phyloP scores from a whole-genome alignment of 192 early-diverging fungal species.

The Umbelopsis vinacea region DNA sequence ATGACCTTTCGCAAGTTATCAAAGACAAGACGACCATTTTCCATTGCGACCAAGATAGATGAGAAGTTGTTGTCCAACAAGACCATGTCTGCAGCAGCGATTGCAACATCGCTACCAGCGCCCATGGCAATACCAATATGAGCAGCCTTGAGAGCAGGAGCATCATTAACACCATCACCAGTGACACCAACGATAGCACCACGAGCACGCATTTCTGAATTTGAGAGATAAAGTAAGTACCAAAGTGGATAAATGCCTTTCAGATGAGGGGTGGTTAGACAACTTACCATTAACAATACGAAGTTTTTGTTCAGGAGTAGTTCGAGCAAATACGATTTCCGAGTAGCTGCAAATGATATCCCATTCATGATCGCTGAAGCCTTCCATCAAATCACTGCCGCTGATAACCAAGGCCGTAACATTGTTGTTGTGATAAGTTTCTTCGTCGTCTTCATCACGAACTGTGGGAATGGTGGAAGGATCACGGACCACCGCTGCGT shows the following conservation, averaged over 20 bases:
- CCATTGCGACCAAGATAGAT: conserved; percentile 71
- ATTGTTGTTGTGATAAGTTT: conserved; percentile 89
- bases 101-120: conserved; percentile 79
- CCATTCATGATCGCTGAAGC: conserved; percentile 70
- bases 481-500: conserved; percentile 34
- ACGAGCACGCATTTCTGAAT: conserved; percentile 60
- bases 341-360: conserved; percentile 66
- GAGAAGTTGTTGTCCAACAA: conserved; percentile 67
- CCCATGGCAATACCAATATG: conserved; percentile 91
- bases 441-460: conserved; percentile 25
- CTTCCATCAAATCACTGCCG: conserved; percentile 64
- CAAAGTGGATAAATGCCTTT: not conserved
- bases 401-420: conserved; percentile 68
- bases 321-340: conserved; percentile 88
- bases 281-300: conserved; percentile 60
- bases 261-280: too few species aligned
- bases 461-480: not conserved
- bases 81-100: conserved; percentile 71
- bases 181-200: conserved; percentile 78
- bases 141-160: conserved; percentile 85
- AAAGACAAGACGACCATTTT: conserved; percentile 82
- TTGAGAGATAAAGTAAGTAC: not conserved
- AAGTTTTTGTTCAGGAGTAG: conserved; percentile 86
- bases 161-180: conserved; percentile 92
- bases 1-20: conserved; percentile 90